Conservation (phyloP, 192 early-diverging fungal species). For the Backusella luteola region DNA sequence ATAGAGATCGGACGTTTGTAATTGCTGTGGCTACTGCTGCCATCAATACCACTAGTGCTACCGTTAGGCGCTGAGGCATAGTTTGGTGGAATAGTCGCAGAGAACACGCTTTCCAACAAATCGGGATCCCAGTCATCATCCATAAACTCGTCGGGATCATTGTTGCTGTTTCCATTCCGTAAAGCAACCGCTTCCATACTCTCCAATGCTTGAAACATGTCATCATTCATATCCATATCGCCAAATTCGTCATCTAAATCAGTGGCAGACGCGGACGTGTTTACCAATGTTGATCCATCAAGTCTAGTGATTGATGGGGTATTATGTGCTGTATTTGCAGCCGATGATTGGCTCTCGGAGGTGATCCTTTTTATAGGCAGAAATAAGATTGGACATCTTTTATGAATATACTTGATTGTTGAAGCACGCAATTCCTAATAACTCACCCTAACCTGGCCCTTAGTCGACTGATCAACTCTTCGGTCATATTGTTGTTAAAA, state of each 20-base stretch:
- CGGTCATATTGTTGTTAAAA: neutral
- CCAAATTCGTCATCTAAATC: neutral
- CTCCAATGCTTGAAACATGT: neutral
- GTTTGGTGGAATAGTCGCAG: neutral
- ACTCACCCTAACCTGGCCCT: neutral
- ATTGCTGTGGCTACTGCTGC: neutral
- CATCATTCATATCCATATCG: neutral
- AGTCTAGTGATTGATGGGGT: neutral
- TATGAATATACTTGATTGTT: too few relatives aligned
- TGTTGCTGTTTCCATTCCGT: neutral
- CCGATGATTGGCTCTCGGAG: neutral
- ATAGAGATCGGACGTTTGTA: neutral
- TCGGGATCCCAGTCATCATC: neutral
- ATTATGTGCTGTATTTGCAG: neutral
- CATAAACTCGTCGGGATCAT: neutral
- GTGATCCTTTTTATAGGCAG: too few relatives aligned
- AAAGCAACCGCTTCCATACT: neutral
- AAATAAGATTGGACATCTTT: too few relatives aligned
- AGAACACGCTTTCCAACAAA: neutral
- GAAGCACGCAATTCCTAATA: too few relatives aligned
- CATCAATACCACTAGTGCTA: neutral
- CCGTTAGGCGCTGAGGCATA: neutral
- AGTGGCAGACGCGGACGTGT: neutral
- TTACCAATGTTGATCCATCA: neutral
- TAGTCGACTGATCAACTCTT: neutral